Conservation (phyloP, 306 rosid genomes). For the Rosa lucieae region DNA sequence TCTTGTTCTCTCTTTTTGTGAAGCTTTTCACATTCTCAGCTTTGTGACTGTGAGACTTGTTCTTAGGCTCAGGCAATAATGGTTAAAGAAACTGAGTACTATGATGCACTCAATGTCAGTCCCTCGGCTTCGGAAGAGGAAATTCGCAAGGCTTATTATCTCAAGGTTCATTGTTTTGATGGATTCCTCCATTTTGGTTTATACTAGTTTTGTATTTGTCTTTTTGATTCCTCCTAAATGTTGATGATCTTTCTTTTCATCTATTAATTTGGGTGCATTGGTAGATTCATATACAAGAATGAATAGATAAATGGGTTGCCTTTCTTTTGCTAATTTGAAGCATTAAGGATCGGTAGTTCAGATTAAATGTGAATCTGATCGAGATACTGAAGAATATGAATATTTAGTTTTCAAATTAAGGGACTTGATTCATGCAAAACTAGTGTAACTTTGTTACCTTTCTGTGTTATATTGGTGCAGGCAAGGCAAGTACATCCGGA, state of each 20-base stretch:
- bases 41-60: not conserved
- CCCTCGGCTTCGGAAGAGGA: conserved; percentile 74
- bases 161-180: conserved; percentile 45
- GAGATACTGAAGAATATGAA: not conserved
- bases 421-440: not conserved
- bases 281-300: not conserved
- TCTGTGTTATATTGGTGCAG: conserved; percentile 36
- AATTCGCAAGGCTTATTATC: conserved; percentile 92
- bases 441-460: not conserved
- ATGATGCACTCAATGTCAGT: conserved; percentile 67
- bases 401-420: not conserved
- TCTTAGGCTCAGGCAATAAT: conserved; percentile 17
- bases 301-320: not conserved
- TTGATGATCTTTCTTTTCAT: not conserved
- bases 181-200: not conserved
- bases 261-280: not conserved
- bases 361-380: not conserved
- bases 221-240: not conserved
- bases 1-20: conserved; percentile 8
- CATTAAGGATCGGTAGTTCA: not conserved
- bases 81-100: conserved; percentile 86
- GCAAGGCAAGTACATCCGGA: conserved; percentile 98
- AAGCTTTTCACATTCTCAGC: conserved; percentile 8
- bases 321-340: not conserved
- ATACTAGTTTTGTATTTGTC: not conserved